A percentile compares a stretch with the other conserved stretches of the same genome.
Evolutionary conservation across 148 eudicot genomes (phyloP).

Genomic region (Agrostemma githago): DNA sequence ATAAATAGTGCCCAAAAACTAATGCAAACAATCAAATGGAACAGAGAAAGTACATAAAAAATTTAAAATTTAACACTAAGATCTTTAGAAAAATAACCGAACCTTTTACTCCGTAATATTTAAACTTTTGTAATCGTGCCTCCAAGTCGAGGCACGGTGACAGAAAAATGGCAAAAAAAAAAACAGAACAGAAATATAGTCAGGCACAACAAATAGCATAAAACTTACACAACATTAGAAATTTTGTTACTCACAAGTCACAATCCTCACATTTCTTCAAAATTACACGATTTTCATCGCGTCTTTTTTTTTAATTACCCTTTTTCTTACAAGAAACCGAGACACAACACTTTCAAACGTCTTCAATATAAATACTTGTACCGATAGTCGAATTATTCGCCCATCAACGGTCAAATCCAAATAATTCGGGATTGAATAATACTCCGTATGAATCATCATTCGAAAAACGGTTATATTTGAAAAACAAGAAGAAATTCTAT

Average conservation of each 20-base stretch:
- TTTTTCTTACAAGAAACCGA: background rate
- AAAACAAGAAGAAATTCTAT: background rate
- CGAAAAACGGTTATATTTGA: background rate
- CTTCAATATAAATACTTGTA: slow-evolving; percentile 14
- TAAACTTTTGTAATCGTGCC: too few species aligned
- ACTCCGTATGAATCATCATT: background rate
- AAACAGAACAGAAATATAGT: too few species aligned
- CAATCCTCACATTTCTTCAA: background rate
- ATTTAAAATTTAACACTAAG: too few species aligned
- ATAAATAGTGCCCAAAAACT: too few species aligned
- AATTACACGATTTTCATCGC: background rate
- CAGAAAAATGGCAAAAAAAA: too few species aligned
- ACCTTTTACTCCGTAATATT: too few species aligned
- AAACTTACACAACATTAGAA: background rate
- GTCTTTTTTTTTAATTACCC: background rate
- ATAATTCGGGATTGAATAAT: background rate
- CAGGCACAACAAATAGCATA: background rate
- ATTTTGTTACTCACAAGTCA: background rate
- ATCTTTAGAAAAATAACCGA: too few species aligned
- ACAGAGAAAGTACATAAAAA: too few species aligned
- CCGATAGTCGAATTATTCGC: background rate
- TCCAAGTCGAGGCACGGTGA: too few species aligned
- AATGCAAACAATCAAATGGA: too few species aligned
- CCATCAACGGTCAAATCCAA: background rate
- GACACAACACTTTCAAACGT: slow-evolving; percentile 5